phyloP scores from a whole-genome alignment of 768 basidiomycete species.

The Cystofilobasidium bisporidii region DNA sequence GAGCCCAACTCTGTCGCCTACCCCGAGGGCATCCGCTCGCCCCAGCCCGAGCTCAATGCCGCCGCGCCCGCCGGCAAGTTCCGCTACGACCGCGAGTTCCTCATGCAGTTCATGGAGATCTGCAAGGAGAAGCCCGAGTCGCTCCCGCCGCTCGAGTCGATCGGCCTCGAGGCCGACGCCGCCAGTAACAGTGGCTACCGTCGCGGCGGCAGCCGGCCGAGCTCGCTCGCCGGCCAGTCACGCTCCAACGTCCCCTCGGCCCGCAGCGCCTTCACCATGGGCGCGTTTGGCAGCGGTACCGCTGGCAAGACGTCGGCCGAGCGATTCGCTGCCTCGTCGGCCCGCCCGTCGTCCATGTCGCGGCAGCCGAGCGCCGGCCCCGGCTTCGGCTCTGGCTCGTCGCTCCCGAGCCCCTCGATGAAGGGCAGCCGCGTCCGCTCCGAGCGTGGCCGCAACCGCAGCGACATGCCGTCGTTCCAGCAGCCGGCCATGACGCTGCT shows the following conservation, averaged over 20 bases:
- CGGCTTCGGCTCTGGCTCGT: conserved; percentile 1
- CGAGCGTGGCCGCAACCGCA: conserved; percentile 74
- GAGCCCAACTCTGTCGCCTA: conserved; percentile 69
- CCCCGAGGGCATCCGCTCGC: conserved; percentile 72
- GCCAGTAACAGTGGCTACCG: conserved; percentile 36
- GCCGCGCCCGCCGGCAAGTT: conserved; percentile 80
- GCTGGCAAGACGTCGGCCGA: conserved; percentile 25
- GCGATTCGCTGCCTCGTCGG: conserved; percentile 24
- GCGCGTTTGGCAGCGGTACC: conserved; percentile 33
- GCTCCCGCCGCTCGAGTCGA: conserved; percentile 76
- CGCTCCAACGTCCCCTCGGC: conserved; percentile 10
- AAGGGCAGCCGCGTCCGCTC: conserved; percentile 55
- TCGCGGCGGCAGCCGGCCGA: conserved; percentile 13
- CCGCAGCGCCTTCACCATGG: conserved; percentile 25
- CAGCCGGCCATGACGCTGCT: conserved; percentile 22
- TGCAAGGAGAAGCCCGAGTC: conserved; percentile 92
- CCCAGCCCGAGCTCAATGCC: conserved; percentile 71
- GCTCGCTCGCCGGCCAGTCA: conserved; percentile 19
- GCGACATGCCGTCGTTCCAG: conserved; percentile 39
- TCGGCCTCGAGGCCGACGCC: conserved; percentile 72
- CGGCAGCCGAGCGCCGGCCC: conserved; percentile 44
- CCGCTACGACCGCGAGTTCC: conserved; percentile 95
- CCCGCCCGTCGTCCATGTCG: conserved; percentile 45
- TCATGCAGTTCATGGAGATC: conserved; percentile 87
- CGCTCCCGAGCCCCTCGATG: conserved; percentile 10